Base-by-base conservation (phyloP, 257 asterid species). In the Craterostigma plantagineum region DNA sequence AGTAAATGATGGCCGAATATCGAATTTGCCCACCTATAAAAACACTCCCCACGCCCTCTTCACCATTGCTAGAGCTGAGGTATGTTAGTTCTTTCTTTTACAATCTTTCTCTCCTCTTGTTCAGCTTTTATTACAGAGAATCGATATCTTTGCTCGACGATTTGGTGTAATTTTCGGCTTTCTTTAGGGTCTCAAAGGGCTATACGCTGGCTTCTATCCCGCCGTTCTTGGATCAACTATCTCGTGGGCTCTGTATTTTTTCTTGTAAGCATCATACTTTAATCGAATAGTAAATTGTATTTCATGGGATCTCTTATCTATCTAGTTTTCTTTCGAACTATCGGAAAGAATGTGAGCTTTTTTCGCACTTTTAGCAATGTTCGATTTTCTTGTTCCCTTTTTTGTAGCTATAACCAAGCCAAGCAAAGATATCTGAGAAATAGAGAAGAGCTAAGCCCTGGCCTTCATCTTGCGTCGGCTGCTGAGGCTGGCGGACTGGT, bases 401-500 rank as follows among this genome's bases (percentile, higher is more conserved):
- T 4, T 53, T 39, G 45, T 80, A 83, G 92, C 75, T 90, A 90
- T 66, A 77, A 78, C 73, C 75, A 64, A 58, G 94, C 99, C 59
- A 83, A 90, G 53, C 82, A 77, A 58, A 76, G 94, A 16, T 79
- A 90, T 60, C 48, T 83, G 63, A 66, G 63, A 48, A 71, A 49
- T 63, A 65, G 91, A 71, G 66, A 72, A 55, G 61, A 72, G 69
- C 70, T 83, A 51, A 72, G 73, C 64, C 92, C 99, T 18, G 76
- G 50, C 18, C 77, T 82, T 59, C 95, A 90, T 75, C 95, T 90
- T 59, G 91, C 79, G 14, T 69, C 99, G 48, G 99, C 95, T 48
- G 95, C 92, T 49, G 95, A 90, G 59, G 95, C 99, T 38, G 99
- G 99, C 49, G 92, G 87, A 34, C 52, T 83, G 94, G 99, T 90